Percentiles rank a stretch among this genome's conserved stretches.
phyloP scores from a whole-genome alignment of 1,284 basidiomycete species.

The Xanthoconium separans region DNA sequence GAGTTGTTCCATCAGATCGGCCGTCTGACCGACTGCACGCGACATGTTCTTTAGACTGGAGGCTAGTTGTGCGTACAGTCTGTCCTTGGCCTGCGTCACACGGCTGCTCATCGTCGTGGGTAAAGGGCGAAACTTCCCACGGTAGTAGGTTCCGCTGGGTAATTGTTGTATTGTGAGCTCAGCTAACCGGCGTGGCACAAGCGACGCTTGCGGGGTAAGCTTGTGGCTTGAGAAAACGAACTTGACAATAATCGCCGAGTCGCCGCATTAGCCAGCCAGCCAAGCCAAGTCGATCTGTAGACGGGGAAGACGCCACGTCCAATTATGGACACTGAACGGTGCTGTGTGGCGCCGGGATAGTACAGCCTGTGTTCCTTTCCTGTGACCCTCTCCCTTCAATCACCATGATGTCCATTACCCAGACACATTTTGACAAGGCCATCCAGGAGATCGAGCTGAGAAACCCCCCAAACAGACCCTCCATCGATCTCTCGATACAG shows the following conservation, averaged over 20 bases:
- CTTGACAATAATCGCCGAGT: neutral
- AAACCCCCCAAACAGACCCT: slow-evolving; percentile 45
- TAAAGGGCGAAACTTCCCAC: slow-evolving; percentile 13
- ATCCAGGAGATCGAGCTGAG: slow-evolving; percentile 72
- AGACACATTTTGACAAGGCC: slow-evolving; percentile 66
- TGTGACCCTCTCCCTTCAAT: slow-evolving; percentile 10
- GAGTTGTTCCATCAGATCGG: slow-evolving; percentile 68
- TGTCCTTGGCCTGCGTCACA: slow-evolving; percentile 71
- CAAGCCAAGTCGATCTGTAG: neutral
- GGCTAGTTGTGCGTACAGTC: slow-evolving; percentile 68
- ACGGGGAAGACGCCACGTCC: slow-evolving; percentile 5
- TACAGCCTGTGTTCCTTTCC: slow-evolving; percentile 1
- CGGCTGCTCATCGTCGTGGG: slow-evolving; percentile 26
- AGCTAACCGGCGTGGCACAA: neutral
- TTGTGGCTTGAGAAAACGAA: neutral
- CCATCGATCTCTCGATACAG: slow-evolving; percentile 86
- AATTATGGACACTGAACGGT: slow-evolving; percentile 16
- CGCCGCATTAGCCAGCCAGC: neutral
- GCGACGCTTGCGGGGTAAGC: neutral
- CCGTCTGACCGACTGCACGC: slow-evolving; percentile 59
- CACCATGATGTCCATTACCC: slow-evolving; percentile 39
- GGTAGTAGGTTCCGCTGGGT: neutral
- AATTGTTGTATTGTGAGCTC: neutral
- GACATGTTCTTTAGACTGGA: slow-evolving; percentile 60
- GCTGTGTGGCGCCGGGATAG: slow-evolving; percentile 11